phyloP scores from a whole-genome alignment of 495 filamentous ascomycete species.

The Penicillium goetzii region DNA sequence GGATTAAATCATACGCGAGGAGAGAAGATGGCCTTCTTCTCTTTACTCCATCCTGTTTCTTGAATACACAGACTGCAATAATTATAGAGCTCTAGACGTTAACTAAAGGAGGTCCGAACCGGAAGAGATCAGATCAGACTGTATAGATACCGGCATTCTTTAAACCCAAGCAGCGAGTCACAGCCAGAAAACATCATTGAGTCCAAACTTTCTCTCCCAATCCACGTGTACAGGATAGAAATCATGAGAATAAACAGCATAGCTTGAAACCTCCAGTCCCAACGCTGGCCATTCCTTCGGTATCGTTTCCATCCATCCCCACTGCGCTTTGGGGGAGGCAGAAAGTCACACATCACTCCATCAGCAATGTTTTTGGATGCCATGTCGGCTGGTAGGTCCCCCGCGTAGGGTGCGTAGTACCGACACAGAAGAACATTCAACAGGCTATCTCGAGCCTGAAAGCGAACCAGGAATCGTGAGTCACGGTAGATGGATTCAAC shows the following conservation, averaged over 20 bases:
- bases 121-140: neutral
- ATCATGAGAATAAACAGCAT: neutral
- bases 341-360: neutral
- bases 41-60: too few relatives aligned
- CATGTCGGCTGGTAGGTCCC: neutral
- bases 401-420: neutral
- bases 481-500: neutral
- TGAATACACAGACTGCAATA: too few relatives aligned
- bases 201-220: neutral
- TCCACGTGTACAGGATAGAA: neutral
- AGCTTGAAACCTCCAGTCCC: neutral
- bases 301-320: neutral
- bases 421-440: neutral
- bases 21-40: too few relatives aligned
- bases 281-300: neutral
- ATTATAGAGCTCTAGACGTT: too few relatives aligned
- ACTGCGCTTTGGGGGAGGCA: neutral
- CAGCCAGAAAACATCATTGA: neutral
- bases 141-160: neutral
- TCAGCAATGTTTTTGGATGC: neutral
- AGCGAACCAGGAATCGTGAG: neutral
- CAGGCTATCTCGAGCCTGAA: neutral
- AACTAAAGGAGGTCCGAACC: neutral
- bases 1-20: too few relatives aligned
- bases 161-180: neutral